A percentile compares a stretch with the other conserved stretches of the same genome.
Conservation (phyloP, 2,329 filamentous ascomycete species). For the Penicillium sp. region DNA sequence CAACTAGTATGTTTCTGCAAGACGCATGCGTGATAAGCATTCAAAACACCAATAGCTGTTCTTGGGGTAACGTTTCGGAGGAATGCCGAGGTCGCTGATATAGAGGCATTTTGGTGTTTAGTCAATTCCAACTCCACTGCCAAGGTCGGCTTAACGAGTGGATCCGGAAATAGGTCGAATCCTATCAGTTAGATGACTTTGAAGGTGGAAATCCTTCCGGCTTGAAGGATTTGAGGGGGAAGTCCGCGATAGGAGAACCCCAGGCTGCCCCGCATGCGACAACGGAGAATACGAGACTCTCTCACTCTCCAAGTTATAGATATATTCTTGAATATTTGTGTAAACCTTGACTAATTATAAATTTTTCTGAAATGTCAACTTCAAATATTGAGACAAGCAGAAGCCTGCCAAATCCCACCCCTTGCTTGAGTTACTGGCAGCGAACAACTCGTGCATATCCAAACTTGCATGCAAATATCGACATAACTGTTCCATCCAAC, state of each 20-base stretch:
- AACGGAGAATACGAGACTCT: neutral
- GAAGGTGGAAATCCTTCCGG: neutral
- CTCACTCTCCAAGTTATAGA: neutral
- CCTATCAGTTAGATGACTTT: too few relatives aligned
- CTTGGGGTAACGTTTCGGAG: conserved; percentile 1
- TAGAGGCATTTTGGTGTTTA: neutral
- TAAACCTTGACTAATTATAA: neutral
- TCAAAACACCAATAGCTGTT: conserved; percentile 7
- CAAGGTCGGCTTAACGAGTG: neutral
- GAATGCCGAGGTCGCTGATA: neutral
- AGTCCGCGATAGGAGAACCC: neutral
- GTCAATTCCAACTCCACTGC: neutral
- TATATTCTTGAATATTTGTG: neutral
- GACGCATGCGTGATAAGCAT: conserved; percentile 1
- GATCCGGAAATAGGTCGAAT: neutral
- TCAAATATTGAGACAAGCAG: conserved; percentile 9
- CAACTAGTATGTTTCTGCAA: neutral
- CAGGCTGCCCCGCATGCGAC: neutral
- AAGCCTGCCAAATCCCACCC: conserved; percentile 22
- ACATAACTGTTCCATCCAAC: neutral
- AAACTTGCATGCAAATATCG: conserved; percentile 13
- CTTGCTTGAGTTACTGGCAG: conserved; percentile 38
- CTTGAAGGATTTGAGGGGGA: neutral
- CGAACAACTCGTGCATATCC: conserved; percentile 22
- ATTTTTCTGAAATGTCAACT: neutral